Base-by-base conservation (phyloP, 495 filamentous ascomycete species). In the Baudoinia panamericana region DNA sequence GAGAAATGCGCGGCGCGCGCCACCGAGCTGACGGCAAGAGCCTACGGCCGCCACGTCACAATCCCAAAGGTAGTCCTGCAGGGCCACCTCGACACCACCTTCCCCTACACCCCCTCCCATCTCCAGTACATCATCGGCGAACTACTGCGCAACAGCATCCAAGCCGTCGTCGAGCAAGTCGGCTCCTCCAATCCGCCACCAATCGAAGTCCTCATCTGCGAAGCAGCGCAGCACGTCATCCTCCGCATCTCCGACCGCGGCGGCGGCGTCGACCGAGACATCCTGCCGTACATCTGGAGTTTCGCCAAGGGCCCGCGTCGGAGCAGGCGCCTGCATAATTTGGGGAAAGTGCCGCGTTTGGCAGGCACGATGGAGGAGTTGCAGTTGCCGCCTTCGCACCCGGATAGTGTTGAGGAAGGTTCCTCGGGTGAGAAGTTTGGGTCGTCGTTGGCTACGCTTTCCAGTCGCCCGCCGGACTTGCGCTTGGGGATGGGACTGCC, bases 41-140 rank as follows among this genome's bases (percentile, higher is more conserved):
- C 75, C 24, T 84, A 88, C 47, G 80, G 80, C 1, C 64, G 76
- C 4, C 65, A 75, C 34, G 62, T 71, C 4, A 61, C 68, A 22
- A 70, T 99, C 1, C 90, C 90, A 12, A 73, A 82, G 41, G 82
- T 99, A 57, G 70, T 66, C n/a, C 70, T 99, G 34, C 70, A 81
- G 48, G 90, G 90, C 8, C 86, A 96, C 53, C 63, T 87, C 5
- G 75, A 83, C 5, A 85, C 84, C 0, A 93, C 78, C 7, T 96
- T 99, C 56, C 92, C 92, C 2, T 99, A 94, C 47, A 96, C 96
- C 44, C 72, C 92, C 15, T 88, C 80, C 51, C 92, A 96, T 56
- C 68, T 99, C 35, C 85, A 99, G 62, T 99, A 96, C 56, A 95
- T 96, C 52, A 73, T 96, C 41, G 86, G 90, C 25, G 90, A 99